A percentile compares a stretch with the other conserved stretches of the same genome.
Evolutionary conservation across 2,329 filamentous ascomycete genomes (phyloP).

Genomic region (Paradendryphiella salina): DNA sequence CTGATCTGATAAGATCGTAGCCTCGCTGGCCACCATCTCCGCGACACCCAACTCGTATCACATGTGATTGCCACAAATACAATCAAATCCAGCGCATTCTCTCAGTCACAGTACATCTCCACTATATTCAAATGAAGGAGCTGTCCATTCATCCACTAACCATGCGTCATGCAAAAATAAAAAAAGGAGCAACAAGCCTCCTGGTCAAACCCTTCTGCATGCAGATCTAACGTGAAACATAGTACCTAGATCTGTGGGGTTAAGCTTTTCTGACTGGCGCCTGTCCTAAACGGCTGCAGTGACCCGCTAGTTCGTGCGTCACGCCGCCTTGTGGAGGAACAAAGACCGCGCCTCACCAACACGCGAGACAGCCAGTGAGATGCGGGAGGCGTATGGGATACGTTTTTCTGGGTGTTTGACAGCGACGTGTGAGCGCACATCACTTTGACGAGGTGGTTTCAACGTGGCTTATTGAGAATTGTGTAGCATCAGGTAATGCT

Average conservation of each 20-base stretch:
- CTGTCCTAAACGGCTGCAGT: constrained; percentile 15
- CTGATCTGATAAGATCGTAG: constrained; percentile 30
- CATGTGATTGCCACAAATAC: background rate
- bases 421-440: background rate
- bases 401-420: background rate
- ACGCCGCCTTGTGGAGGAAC: constrained; percentile 15
- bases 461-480: too few species aligned
- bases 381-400: background rate
- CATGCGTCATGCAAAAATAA: background rate
- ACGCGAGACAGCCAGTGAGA: background rate
- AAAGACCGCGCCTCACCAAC: constrained; percentile 4
- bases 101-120: too few species aligned
- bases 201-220: background rate
- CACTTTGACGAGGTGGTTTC: background rate
- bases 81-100: background rate
- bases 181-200: background rate
- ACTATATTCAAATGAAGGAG: too few species aligned
- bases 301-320: constrained; percentile 29
- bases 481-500: too few species aligned
- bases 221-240: constrained; percentile 1
- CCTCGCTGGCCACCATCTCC: constrained; percentile 5
- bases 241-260: constrained; percentile 8
- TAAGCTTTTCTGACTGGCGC: constrained; percentile 21
- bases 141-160: background rate
- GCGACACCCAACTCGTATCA: background rate